Evolutionary conservation across 495 filamentous ascomycete genomes (phyloP).

Genomic region (Cercophora sp.): DNA sequence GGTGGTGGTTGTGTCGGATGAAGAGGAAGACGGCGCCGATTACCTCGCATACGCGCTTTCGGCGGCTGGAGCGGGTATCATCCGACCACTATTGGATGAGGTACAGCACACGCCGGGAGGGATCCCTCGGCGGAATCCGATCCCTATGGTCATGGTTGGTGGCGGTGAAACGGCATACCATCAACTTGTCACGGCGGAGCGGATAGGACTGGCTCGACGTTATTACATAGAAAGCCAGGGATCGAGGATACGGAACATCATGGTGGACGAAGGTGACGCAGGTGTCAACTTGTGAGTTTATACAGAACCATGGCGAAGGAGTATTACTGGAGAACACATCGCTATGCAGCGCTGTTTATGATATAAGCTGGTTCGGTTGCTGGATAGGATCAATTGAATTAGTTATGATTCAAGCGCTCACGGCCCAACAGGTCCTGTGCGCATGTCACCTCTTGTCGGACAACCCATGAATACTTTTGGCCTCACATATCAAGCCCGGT

Average conservation of each 20-base stretch:
- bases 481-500: too few relatives aligned
- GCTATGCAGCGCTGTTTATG: too few relatives aligned
- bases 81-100: constrained; percentile 73
- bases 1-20: constrained; percentile 74
- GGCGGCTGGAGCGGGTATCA: constrained; percentile 15
- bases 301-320: neutral
- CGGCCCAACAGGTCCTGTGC: too few relatives aligned
- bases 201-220: constrained; percentile 68
- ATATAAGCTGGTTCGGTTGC: too few relatives aligned
- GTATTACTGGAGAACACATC: too few relatives aligned
- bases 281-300: constrained; percentile 3
- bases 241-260: constrained; percentile 70
- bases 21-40: constrained; percentile 39
- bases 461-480: too few relatives aligned
- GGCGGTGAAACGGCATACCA: constrained; percentile 68
- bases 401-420: too few relatives aligned
- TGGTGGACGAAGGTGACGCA: constrained; percentile 52
- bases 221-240: constrained; percentile 82
- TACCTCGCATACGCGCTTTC: constrained; percentile 16
- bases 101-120: constrained; percentile 68
- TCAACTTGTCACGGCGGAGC: constrained; percentile 54
- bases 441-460: too few relatives aligned
- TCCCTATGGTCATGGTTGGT: constrained; percentile 81
- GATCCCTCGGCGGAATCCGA: constrained; percentile 64
- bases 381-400: too few relatives aligned